These are phyloP conservation scores for Pholiota molesta DNA, from an alignment of 768 basidiomycete genomes.

Conservation along the genomic window DNA sequence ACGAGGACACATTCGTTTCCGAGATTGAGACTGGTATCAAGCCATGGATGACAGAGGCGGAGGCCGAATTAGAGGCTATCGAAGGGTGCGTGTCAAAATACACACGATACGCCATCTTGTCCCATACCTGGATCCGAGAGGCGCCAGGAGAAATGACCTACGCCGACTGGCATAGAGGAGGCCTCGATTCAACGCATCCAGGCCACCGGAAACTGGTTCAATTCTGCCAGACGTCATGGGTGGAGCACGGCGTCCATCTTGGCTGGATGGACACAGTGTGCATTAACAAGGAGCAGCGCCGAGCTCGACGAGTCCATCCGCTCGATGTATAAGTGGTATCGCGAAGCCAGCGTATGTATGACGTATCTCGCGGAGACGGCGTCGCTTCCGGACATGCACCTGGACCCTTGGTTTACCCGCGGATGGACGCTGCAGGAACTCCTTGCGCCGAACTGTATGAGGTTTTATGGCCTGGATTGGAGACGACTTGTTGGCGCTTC, in stretches of 20 bases:
- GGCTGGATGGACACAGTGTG: slow-evolving; percentile 3
- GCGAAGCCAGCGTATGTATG: neutral
- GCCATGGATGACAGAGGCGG: neutral
- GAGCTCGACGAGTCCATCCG: slow-evolving; percentile 5
- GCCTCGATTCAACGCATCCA: neutral
- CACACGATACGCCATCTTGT: neutral
- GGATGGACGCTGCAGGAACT: slow-evolving; percentile 8
- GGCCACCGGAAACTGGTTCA: neutral
- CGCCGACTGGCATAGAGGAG: neutral
- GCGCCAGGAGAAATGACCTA: neutral
- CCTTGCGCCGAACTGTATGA: neutral
- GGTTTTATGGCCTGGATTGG: neutral
- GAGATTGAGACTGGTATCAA: neutral
- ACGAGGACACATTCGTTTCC: neutral
- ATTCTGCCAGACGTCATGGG: neutral
- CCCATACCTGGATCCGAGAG: slow-evolving; percentile 9
- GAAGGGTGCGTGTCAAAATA: neutral
- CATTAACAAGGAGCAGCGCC: slow-evolving; percentile 1
- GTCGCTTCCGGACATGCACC: neutral
- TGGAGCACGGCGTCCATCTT: neutral
- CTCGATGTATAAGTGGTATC: slow-evolving; percentile 5
- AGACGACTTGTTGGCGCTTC: neutral
- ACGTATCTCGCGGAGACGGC: neutral
- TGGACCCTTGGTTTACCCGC: slow-evolving; percentile 3
- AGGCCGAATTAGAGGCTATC: neutral